A percentile compares a stretch with the other conserved stretches of the same genome.
Evolutionary conservation across 495 filamentous ascomycete genomes (phyloP).

Genomic region (Geoglossum glabrum): DNA sequence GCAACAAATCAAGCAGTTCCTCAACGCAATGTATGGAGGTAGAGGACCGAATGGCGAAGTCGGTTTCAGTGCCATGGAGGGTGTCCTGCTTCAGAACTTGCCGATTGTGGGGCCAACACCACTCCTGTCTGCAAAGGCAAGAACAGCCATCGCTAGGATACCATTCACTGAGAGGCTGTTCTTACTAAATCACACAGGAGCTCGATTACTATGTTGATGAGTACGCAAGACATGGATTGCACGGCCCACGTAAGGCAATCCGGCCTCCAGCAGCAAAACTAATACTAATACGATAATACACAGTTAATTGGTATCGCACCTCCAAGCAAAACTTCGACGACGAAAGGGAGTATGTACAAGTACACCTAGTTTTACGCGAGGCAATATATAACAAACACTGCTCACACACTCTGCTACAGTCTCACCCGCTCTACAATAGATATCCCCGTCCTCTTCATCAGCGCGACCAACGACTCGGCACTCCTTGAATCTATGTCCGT

Average conservation of each 20-base stretch:
- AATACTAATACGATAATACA: conserved; percentile 6
- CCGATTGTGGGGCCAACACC: conserved; percentile 24
- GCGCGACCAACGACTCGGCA: conserved; percentile 44
- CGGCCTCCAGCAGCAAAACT: not conserved
- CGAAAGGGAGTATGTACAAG: conserved; percentile 33
- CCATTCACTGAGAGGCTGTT: not conserved
- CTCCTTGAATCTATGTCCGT: conserved; percentile 44
- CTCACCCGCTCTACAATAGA: conserved; percentile 29
- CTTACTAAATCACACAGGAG: conserved; percentile 24
- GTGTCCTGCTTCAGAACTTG: conserved; percentile 36
- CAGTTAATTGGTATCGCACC: conserved; percentile 70
- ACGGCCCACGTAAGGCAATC: conserved; percentile 41
- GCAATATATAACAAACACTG: not conserved
- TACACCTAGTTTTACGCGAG: not conserved
- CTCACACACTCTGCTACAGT: not conserved
- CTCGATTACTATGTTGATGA: conserved; percentile 56
- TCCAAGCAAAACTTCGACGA: conserved; percentile 52
- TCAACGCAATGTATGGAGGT: conserved; percentile 51
- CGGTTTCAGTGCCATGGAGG: conserved; percentile 32
- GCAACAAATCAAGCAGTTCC: conserved; percentile 40
- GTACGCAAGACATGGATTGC: conserved; percentile 49
- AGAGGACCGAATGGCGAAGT: conserved; percentile 29
- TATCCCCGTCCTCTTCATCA: conserved; percentile 54
- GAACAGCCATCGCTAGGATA: conserved; percentile 7
- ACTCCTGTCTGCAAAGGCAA: conserved; percentile 38